Evolutionary conservation across 2,329 filamentous ascomycete genomes (phyloP), one percentile per base, ranked within the genome.

Genomic region (Cladosporium cucumerinum): DNA sequence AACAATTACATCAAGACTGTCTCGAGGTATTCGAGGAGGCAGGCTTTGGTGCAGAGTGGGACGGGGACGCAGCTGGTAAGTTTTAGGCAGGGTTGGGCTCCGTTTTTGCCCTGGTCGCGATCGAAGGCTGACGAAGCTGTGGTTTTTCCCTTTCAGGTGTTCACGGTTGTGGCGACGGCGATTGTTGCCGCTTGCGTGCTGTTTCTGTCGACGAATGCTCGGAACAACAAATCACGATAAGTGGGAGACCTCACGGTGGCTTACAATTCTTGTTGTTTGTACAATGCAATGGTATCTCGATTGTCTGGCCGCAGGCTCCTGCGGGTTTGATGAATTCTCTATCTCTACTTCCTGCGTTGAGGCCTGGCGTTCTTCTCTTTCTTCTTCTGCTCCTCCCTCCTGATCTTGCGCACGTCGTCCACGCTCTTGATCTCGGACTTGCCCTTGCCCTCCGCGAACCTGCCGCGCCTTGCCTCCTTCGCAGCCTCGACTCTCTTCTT

Each of bases 401-500:
- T 86, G 67, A 89, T 87, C 83, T 93, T 96, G 73, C 90, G 86
- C 70, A 98, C 92, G 76, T 97, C 93, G 52, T 94, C 88, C 64
- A 87, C 87, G 65, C 86, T 90, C 82, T 89, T 92, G 74, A 98
- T 80, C 82, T 97, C 94, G 70, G 78, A 89, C 82, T 89, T 93
- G 63, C 90, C 90, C 71, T 82, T 85, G 34, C 89, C 88, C 70
- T 92, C 89, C 75, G 82, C 86, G 81, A 89, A 94, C 68, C 86
- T 85, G 59, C 90, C 91, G 32, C 92, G 79, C 23, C 90, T 84
- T 81, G 93, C 93, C 82, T 97, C 91, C 79, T 90, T 90, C 54
- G 94, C 93, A 75, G 93, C 93, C 18, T 88, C 87, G 21, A 95
- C 89, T 74, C 92, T 88, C 88, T 93, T 93, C 88, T 95, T 97